Percentiles rank a stretch among this genome's conserved stretches.
Evolutionary conservation across 1,284 basidiomycete species (phyloP).

Genomic region (Xerocomus minutiporus): DNA sequence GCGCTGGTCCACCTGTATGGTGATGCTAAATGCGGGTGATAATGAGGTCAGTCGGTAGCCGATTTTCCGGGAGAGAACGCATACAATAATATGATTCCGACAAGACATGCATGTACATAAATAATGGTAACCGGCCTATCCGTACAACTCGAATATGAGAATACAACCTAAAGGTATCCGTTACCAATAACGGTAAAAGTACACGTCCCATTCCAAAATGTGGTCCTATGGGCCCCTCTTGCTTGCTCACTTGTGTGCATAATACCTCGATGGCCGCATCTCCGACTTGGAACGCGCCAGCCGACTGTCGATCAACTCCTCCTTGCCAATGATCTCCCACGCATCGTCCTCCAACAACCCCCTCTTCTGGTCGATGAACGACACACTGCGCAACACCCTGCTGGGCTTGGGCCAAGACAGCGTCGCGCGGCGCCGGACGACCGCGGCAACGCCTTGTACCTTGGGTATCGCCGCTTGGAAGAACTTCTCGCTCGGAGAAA

Average conservation of each 20-base stretch:
- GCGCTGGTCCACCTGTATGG: not conserved
- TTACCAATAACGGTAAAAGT: not conserved
- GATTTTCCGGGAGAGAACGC: not conserved
- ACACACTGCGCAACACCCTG: slow-evolving; percentile 13
- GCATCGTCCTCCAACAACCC: slow-evolving; percentile 18
- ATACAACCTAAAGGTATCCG: slow-evolving; percentile 7
- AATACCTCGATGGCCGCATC: slow-evolving; percentile 17
- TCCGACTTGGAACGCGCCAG: slow-evolving; percentile 28
- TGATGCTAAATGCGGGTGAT: not conserved
- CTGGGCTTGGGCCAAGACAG: not conserved
- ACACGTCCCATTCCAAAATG: not conserved
- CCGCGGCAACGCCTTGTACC: slow-evolving; percentile 34
- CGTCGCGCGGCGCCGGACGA: slow-evolving; percentile 22
- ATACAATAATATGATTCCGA: not conserved
- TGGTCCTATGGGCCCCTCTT: not conserved
- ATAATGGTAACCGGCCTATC: not conserved
- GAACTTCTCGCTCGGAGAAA: slow-evolving; percentile 24
- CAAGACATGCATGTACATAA: not conserved
- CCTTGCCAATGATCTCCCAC: slow-evolving; percentile 18
- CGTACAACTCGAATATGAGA: slow-evolving; percentile 4
- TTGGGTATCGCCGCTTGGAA: slow-evolving; percentile 35
- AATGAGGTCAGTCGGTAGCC: too few relatives aligned
- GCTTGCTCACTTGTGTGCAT: slow-evolving; percentile 12
- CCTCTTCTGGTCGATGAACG: slow-evolving; percentile 18
- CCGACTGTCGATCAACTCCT: slow-evolving; percentile 9